phyloP scores from a whole-genome alignment of 257 asterid species.

The Solanum lignicaule region DNA sequence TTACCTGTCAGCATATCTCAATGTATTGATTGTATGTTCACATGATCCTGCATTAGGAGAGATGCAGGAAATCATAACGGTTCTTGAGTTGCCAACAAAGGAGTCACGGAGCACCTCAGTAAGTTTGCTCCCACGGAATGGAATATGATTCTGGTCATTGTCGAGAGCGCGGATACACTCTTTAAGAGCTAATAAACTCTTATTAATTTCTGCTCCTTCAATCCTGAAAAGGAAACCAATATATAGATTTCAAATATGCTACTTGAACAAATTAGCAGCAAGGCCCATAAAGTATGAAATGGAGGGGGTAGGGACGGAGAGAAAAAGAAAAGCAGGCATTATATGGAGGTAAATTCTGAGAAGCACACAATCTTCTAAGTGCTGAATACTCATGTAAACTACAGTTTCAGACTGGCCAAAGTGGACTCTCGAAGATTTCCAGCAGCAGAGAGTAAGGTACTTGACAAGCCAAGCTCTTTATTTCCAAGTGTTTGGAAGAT shows the following conservation, averaged over 20 bases:
- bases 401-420: background rate
- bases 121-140: slow-evolving; percentile 98
- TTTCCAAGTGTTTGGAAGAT: background rate
- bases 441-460: background rate
- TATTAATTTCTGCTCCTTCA: slow-evolving; percentile 99
- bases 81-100: slow-evolving; percentile 95
- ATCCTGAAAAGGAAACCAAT: slow-evolving; percentile 38
- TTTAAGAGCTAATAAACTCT: slow-evolving; percentile 93
- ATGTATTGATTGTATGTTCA: slow-evolving; percentile 94
- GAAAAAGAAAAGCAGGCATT: background rate
- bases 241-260: background rate
- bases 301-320: background rate
- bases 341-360: background rate
- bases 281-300: background rate
- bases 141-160: slow-evolving; percentile 96
- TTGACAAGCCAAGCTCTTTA: background rate
- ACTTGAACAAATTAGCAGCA: background rate
- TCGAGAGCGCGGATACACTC: slow-evolving; percentile 99
- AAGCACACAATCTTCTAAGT: background rate
- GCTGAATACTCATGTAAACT: background rate
- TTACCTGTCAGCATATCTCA: slow-evolving; percentile 99
- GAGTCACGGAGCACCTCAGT: slow-evolving; percentile 99
- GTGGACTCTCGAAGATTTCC: background rate
- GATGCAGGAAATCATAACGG: slow-evolving; percentile 99
- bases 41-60: slow-evolving; percentile 98